Conservation (phyloP, 2,329 filamentous ascomycete species). For the Ambrosiella beaveri region DNA sequence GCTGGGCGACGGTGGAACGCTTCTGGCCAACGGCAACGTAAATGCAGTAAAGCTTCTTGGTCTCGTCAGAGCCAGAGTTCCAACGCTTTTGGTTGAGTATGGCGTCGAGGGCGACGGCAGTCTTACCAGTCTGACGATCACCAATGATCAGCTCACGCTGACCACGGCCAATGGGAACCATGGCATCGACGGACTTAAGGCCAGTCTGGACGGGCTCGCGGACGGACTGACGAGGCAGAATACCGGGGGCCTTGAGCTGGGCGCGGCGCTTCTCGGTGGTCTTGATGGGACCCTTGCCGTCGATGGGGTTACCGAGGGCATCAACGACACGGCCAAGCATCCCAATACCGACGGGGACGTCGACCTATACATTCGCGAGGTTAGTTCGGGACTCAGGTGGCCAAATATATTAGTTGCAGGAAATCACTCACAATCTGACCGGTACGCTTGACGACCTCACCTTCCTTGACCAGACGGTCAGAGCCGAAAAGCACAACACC, state of each 20-base stretch:
- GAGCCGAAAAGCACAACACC: slow-evolving; percentile 99
- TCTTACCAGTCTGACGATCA: slow-evolving; percentile 99
- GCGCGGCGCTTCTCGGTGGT: slow-evolving; percentile 85
- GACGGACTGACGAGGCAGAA: slow-evolving; percentile 92
- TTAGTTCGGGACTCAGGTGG: background rate
- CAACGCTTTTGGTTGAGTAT: slow-evolving; percentile 99
- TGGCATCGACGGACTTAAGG: slow-evolving; percentile 97
- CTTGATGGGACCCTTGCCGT: slow-evolving; percentile 96
- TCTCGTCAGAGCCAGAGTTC: slow-evolving; percentile 76
- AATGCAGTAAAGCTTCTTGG: slow-evolving; percentile 98
- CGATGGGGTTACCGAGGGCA: slow-evolving; percentile 96
- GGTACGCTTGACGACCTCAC: slow-evolving; percentile 98
- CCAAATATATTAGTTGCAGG: background rate
- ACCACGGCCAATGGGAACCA: slow-evolving; percentile 99
- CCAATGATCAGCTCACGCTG: slow-evolving; percentile 99
- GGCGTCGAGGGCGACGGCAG: slow-evolving; percentile 90
- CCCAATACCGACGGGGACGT: slow-evolving; percentile 83
- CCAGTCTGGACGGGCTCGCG: slow-evolving; percentile 98
- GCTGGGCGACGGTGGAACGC: slow-evolving; percentile 96
- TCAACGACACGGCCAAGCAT: slow-evolving; percentile 97
- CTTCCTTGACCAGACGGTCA: slow-evolving; percentile 98
- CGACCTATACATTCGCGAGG: slow-evolving; percentile 46
- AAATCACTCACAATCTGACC: slow-evolving; percentile 75
- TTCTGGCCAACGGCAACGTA: slow-evolving; percentile 99
- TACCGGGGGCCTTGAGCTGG: slow-evolving; percentile 97